Conservation (phyloP, 768 basidiomycete species). For the Xerocomellus intermedius region DNA sequence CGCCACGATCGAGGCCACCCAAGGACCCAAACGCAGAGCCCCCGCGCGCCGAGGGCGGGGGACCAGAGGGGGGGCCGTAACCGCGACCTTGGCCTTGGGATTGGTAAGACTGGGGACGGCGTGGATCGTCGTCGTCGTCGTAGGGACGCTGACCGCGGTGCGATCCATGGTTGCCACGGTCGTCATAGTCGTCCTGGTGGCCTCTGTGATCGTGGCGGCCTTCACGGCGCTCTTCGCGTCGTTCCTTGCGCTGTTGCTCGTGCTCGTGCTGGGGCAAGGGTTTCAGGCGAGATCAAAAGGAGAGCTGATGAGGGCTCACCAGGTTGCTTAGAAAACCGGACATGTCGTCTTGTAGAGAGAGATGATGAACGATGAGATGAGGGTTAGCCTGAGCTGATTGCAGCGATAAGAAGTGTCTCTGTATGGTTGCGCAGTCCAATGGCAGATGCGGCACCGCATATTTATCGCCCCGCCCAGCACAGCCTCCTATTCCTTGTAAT, state of each 20-base stretch:
- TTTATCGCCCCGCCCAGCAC: neutral
- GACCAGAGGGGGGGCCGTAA: conserved; percentile 4
- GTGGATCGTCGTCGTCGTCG: neutral
- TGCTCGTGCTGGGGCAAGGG: conserved; percentile 6
- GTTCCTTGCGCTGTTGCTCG: conserved; percentile 12
- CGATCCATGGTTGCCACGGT: neutral
- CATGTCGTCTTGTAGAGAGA: conserved; percentile 5
- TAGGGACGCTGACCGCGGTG: neutral
- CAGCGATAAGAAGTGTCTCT: conserved; percentile 1
- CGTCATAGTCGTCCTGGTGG: neutral
- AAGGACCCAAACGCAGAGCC: neutral
- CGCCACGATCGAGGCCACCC: conserved; percentile 20
- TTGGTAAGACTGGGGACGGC: conserved; percentile 1
- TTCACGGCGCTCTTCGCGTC: conserved; percentile 7
- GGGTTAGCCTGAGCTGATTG: neutral
- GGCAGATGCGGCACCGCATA: too few species aligned
- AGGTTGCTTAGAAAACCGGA: conserved; percentile 5
- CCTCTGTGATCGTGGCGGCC: conserved; percentile 3
- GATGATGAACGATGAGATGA: too few species aligned
- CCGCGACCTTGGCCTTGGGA: neutral
- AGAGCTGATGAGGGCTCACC: neutral
- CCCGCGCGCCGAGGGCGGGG: neutral
- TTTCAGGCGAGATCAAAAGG: neutral
- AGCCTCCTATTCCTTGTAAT: conserved; percentile 1
- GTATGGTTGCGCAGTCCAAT: too few species aligned